These are phyloP conservation scores for Gomphus bonarii DNA, from an alignment of 1,284 basidiomycete genomes.

Conservation along the genomic window DNA sequence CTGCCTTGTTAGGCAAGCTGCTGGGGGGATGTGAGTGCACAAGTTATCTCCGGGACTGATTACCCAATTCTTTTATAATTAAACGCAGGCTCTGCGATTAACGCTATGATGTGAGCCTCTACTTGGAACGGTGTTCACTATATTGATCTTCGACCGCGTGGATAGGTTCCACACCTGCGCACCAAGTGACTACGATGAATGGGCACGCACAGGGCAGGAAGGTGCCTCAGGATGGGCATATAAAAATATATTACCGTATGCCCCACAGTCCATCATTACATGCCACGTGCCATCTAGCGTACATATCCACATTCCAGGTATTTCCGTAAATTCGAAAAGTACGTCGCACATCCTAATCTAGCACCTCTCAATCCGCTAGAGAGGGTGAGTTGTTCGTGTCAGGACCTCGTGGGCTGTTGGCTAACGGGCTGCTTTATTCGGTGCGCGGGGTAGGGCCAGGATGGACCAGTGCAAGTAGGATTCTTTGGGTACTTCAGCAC, in stretches of 20 bases:
- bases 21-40: constrained; percentile 48
- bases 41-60: constrained; percentile 16
- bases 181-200: constrained; percentile 61
- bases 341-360: constrained; percentile 34
- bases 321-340: constrained; percentile 20
- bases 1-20: constrained; percentile 37
- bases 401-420: background rate
- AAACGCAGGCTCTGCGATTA: constrained; percentile 46
- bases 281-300: background rate
- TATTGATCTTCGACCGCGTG: background rate
- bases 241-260: constrained; percentile 39
- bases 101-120: constrained; percentile 45
- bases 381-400: background rate
- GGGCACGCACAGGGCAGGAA: constrained; percentile 40
- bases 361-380: constrained; percentile 26
- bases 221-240: constrained; percentile 48
- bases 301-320: background rate
- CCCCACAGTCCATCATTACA: background rate
- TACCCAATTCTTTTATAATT: background rate
- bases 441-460: background rate
- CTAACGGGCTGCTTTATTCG: background rate
- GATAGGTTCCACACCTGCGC: constrained; percentile 55
- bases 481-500: constrained; percentile 29
- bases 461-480: constrained; percentile 23
- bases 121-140: background rate